Base-by-base conservation (phyloP, 1,284 basidiomycete genomes). In the Bondarzewia mesenterica region DNA sequence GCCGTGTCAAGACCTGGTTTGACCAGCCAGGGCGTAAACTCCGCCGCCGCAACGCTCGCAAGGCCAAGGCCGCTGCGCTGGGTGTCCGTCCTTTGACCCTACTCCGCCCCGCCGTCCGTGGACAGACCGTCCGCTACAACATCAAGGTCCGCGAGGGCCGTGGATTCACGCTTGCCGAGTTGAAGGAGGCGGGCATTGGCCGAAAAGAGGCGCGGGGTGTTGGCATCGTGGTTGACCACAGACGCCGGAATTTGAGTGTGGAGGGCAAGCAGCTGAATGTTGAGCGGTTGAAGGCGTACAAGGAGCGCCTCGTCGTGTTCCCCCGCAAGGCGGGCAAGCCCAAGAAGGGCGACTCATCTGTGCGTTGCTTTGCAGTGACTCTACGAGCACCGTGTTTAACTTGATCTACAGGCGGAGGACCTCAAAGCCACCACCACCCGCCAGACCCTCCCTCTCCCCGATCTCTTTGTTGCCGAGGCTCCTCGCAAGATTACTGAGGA, bases 1-100 rank as follows among this genome's bases (percentile, higher is more conserved):
- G 84, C 66, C 85, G 85, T 60, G 92, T 96, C 64, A 88, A 87
- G 72, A 95, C 90, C 66, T 94, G 94, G 95, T 99, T 99, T 70
- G 91, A 99, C 80, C 96, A 99, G 75, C 93, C 95, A 56, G 96
- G 94, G 52, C 89, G 90, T 71, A 99, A 99, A 78, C 89, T 95
- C 72, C 88, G 92, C 68, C 83, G 96, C 69, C 90, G 96, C 68
- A 85, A 79, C 55, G 93, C 94, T 46, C 91, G 96, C 71, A 85
- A 91, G 72, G 77, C 80, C 63, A 98, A 97, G 78, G 93, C 93
- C 53, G 82, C 93, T 50, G 72, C 82, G 55, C 87, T 96, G 54
- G 95, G 96, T 62, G 91, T 94, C 58, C 89, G 93, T 62, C 95
- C 95, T 53, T 80, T 93, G 58, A 79, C 85, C 58, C 85, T 87